These are phyloP conservation scores for Glycine soja DNA, from an alignment of 306 rosid genomes.

Conservation along the genomic window DNA sequence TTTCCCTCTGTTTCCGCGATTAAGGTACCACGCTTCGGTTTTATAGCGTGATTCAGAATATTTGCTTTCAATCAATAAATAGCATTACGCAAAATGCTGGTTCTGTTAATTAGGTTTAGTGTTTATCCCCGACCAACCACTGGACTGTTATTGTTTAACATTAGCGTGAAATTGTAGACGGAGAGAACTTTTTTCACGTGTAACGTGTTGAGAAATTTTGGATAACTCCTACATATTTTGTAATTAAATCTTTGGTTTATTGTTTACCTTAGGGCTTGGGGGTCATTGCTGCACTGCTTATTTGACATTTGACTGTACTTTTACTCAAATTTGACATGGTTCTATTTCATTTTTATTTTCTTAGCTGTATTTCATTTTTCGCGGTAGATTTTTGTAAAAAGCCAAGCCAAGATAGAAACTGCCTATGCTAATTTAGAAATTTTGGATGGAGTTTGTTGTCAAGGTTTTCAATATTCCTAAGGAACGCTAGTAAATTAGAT, in stretches of 20 bases:
- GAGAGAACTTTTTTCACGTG: neutral
- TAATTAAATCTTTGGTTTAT: neutral
- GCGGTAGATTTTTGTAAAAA: neutral
- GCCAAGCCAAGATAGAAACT: conserved; percentile 8
- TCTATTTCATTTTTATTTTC: neutral
- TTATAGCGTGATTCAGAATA: neutral
- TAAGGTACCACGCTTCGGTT: conserved; percentile 26
- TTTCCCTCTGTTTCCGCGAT: neutral
- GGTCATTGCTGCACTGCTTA: conserved; percentile 8
- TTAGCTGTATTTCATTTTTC: neutral
- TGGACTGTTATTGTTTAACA: neutral
- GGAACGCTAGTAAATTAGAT: conserved; percentile 29
- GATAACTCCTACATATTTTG: too few relatives aligned
- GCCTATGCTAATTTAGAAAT: neutral
- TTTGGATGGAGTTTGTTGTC: conserved; percentile 1
- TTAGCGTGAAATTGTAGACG: neutral
- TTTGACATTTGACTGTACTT: neutral
- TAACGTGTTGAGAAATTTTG: too few relatives aligned
- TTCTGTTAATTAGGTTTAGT: neutral
- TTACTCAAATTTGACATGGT: conserved; percentile 14
- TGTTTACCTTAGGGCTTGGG: neutral
- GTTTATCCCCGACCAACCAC: neutral
- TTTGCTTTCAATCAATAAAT: neutral
- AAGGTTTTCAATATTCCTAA: neutral
- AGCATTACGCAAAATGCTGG: neutral